Evolutionary conservation across 805 yeast genomes (phyloP).

Genomic region (Priceomyces fermenticarens): DNA sequence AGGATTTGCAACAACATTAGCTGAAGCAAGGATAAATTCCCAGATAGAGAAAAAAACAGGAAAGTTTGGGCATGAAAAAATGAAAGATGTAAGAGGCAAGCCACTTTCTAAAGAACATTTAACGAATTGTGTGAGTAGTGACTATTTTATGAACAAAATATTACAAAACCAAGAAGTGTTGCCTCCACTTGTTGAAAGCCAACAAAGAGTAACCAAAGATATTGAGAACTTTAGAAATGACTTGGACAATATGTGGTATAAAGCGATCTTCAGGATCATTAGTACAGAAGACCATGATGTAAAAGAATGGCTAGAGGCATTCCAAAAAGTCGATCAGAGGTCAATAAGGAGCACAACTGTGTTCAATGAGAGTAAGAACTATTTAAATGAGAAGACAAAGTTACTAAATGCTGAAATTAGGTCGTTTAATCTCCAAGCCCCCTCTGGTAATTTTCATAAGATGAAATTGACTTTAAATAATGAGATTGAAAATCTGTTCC

Average conservation of each 20-base stretch:
- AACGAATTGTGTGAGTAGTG: slow-evolving; percentile 58
- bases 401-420: slow-evolving; percentile 24
- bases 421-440: slow-evolving; percentile 37
- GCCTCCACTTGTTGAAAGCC: slow-evolving; percentile 89
- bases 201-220: slow-evolving; percentile 62
- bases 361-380: slow-evolving; percentile 9
- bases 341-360: background rate
- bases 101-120: slow-evolving; percentile 53
- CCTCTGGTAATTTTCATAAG: slow-evolving; percentile 36
- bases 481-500: slow-evolving; percentile 22
- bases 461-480: slow-evolving; percentile 26
- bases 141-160: slow-evolving; percentile 76
- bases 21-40: slow-evolving; percentile 74
- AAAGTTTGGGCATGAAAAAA: slow-evolving; percentile 55
- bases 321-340: background rate
- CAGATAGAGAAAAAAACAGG: slow-evolving; percentile 61
- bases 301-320: slow-evolving; percentile 1
- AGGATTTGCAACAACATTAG: slow-evolving; percentile 60
- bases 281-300: slow-evolving; percentile 2
- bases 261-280: slow-evolving; percentile 13
- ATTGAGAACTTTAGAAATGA: slow-evolving; percentile 46
- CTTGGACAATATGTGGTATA: slow-evolving; percentile 39
- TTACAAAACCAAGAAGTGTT: slow-evolving; percentile 70
- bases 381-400: slow-evolving; percentile 19
- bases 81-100: slow-evolving; percentile 53